phyloP scores from a whole-genome alignment of 208 protist species.

The Acanthamoeba royreba region DNA sequence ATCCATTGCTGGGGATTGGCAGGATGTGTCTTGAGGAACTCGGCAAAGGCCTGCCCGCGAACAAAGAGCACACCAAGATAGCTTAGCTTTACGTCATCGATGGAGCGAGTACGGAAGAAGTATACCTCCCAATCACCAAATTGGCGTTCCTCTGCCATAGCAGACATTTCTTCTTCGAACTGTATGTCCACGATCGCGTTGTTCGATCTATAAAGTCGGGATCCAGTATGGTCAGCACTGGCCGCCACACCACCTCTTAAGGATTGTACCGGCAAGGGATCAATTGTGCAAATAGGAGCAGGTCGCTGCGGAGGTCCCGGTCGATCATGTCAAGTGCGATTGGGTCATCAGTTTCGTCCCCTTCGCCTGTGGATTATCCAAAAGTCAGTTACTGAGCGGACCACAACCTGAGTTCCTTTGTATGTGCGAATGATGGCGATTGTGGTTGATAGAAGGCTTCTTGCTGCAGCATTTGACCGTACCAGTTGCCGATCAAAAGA shows the following conservation, averaged over 20 bases:
- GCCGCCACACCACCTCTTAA: too few species aligned
- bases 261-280: neutral
- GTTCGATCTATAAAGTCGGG: neutral
- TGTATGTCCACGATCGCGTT: neutral
- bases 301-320: neutral
- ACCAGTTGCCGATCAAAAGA: neutral
- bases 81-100: too few species aligned
- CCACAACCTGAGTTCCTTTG: too few species aligned
- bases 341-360: too few species aligned
- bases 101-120: too few species aligned
- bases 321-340: neutral
- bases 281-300: neutral
- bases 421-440: too few species aligned
- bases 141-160: neutral
- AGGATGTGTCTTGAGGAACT: neutral
- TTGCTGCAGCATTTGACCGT: too few species aligned
- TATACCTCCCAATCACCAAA: neutral
- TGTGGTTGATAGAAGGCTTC: too few species aligned
- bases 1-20: slow-evolving; percentile 4
- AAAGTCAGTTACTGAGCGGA: too few species aligned
- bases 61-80: too few species aligned
- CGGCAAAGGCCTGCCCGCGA: slow-evolving; percentile 2
- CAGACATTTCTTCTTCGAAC: neutral
- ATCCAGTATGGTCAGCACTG: too few species aligned
- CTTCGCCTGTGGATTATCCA: too few species aligned